These are phyloP conservation scores for Garcia nutans DNA, from an alignment of 345 rosid species.

Conservation along the genomic window DNA sequence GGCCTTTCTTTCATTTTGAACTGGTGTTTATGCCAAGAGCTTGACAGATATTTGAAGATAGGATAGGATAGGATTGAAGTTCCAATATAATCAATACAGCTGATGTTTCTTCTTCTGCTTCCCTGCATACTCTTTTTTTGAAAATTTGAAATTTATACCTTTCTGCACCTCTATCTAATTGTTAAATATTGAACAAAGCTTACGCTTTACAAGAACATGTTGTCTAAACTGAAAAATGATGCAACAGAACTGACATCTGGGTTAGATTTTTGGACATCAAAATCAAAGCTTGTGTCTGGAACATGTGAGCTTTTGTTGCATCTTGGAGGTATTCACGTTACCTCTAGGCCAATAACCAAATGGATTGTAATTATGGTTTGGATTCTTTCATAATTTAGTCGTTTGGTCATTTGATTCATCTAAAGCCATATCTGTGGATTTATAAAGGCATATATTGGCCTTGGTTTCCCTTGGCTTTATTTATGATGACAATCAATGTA, in stretches of 20 bases:
- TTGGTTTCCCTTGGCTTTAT: not conserved
- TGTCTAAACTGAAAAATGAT: no score
- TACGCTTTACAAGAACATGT: not conserved
- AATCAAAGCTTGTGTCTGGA: not conserved
- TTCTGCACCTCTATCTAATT: not conserved
- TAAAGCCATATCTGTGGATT: not conserved
- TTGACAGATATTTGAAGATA: no score
- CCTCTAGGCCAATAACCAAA: not conserved
- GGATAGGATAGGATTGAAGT: no score
- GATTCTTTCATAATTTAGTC: not conserved
- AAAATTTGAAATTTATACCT: not conserved
- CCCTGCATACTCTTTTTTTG: not conserved
- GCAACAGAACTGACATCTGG: not conserved
- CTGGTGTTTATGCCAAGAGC: not conserved
- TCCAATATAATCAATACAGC: not conserved
- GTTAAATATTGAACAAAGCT: not conserved
- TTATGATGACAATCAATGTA: no score
- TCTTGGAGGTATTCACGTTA: not conserved
- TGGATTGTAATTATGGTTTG: not conserved
- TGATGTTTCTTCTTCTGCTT: not conserved
- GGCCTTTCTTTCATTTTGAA: not conserved
- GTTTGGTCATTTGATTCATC: not conserved
- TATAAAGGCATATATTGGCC: not conserved
- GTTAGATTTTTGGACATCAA: not conserved
- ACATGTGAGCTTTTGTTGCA: not conserved